Evolutionary conservation across 75 land plant species (phyloP).

Genomic region (Cupressus sempervirens): DNA sequence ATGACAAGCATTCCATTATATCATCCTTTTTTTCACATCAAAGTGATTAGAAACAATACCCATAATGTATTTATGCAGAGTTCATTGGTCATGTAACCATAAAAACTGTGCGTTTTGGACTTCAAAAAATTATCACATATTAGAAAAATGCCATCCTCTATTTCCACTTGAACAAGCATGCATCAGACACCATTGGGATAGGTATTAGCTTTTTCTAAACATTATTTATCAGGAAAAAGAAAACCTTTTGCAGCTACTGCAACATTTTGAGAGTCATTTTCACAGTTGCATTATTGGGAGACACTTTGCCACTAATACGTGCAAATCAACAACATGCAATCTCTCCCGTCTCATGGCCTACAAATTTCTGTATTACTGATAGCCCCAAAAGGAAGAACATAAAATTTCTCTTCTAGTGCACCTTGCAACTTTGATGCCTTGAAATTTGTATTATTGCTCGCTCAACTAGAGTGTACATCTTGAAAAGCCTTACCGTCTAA

Average conservation of each 20-base stretch:
- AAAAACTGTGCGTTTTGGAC: neutral
- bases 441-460: neutral
- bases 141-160: neutral
- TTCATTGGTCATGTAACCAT: neutral
- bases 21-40: too few relatives aligned
- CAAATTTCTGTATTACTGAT: neutral
- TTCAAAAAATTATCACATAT: neutral
- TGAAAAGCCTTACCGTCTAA: neutral
- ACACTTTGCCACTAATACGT: neutral
- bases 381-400: neutral
- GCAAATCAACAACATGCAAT: neutral
- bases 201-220: neutral
- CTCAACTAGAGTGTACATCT: neutral
- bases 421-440: neutral
- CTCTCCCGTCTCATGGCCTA: neutral
- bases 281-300: neutral
- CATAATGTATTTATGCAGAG: neutral
- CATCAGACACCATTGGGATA: neutral
- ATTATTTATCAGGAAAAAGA: neutral
- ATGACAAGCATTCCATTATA: neutral
- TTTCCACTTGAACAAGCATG: neutral
- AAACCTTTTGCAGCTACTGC: neutral
- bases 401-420: neutral
- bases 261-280: neutral
- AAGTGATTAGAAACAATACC: neutral